Evolutionary conservation across 192 early-diverging fungal species (phyloP), one percentile per base, ranked within the genome.

Genomic region (Rhizophagus sp.): DNA sequence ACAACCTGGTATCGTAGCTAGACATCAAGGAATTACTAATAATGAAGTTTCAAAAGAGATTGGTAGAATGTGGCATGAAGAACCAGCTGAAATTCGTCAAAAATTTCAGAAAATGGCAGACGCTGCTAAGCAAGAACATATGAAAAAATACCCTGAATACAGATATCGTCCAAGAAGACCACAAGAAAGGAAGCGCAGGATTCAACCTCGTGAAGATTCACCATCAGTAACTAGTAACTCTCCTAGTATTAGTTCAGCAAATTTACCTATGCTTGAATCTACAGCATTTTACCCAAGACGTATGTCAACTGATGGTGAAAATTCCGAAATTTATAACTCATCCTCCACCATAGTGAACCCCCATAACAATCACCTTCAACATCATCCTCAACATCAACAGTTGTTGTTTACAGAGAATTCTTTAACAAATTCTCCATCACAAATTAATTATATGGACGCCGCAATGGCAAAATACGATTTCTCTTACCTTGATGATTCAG

Each of bases 11-110:
- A 70, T 75, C 13, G 57, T 75, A 4, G 73, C 68, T 2, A 62
- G 52, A 1, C 80, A 71, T 24, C 44, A 61, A 27, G 81, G 81
- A 10, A 33, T 83, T 22, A 79, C 81, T 33, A 82, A 82, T 11
- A 71, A 82, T 12, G 68, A 75, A 8, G 75, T 83, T 2, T 85
- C 84, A 2, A 63, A 80, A 22, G 80, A 80, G 19, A 47, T 85
- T 5, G 82, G 80, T 39, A 5, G 62, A 12, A 76, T 65, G n/a
- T 85, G 84, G 84, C 79, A 74, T 50, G 61, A 78, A 4, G 82
- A 80, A 52, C 36, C 82, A 2, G 61, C 33, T 2, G 78, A 85
- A 68, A 44, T 75, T 5, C 41, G 62, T 5, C 11, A 62, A 17
- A 34, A 76, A 9, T 85, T 83, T 25, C 62, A 72, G 30, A 27